phyloP scores from a whole-genome alignment of 176 grass and related monocot species.

The Aegilops speltoides region DNA sequence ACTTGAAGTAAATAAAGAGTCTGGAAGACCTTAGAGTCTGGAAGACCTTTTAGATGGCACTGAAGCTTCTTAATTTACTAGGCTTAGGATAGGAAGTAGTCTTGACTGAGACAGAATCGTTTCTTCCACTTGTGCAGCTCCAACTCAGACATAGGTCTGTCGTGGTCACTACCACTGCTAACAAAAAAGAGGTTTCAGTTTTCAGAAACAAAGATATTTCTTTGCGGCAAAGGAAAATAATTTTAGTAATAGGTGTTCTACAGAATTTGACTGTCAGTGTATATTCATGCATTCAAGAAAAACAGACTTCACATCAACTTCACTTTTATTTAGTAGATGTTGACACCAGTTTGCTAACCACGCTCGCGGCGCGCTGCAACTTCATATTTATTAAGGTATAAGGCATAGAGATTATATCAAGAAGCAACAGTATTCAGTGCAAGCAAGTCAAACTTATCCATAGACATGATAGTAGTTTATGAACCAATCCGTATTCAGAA shows the following conservation, averaged over 20 bases:
- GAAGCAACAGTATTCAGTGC: no score
- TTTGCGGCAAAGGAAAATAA: neutral
- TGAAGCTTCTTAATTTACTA: neutral
- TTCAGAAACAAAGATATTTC: neutral
- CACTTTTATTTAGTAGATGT: no score
- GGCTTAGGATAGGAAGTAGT: neutral
- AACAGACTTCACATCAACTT: no score
- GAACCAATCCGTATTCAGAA: no score
- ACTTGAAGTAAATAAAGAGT: neutral
- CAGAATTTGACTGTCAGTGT: no score
- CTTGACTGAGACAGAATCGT: neutral
- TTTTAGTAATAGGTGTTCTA: neutral
- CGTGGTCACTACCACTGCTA: fast-evolving
- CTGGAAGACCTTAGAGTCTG: neutral
- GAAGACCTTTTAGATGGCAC: neutral
- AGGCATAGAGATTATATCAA: no score
- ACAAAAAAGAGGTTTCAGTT: neutral
- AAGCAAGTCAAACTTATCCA: no score
- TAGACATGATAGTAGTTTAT: no score
- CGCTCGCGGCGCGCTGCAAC: no score
- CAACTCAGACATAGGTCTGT: neutral
- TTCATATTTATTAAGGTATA: no score
- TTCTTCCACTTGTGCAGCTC: neutral
- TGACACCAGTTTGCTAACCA: no score
- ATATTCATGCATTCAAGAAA: no score